phyloP scores from a whole-genome alignment of 805 yeast species.

The Ogataea pignaliae region DNA sequence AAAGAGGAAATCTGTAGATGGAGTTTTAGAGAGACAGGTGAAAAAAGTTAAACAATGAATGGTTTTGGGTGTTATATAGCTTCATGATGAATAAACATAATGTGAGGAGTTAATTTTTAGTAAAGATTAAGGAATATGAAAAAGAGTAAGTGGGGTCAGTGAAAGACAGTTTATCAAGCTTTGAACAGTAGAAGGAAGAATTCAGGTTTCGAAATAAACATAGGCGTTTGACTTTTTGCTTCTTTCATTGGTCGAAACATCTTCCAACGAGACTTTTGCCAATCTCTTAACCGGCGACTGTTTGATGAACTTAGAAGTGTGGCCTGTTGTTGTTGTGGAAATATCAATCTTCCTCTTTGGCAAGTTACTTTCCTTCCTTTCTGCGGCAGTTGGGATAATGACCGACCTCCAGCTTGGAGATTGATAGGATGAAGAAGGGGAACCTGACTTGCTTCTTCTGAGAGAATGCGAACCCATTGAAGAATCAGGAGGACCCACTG shows the following conservation, averaged over 20 bases:
- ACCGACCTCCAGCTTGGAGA: not conserved
- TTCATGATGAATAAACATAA: not conserved
- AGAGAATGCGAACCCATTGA: not conserved
- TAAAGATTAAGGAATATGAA: too few relatives aligned
- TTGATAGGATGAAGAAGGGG: not conserved
- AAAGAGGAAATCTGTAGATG: conserved; percentile 13
- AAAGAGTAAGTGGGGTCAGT: too few relatives aligned
- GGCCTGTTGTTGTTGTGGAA: too few relatives aligned
- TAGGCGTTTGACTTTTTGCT: conserved; percentile 13
- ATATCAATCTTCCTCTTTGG: too few relatives aligned
- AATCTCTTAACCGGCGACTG: not conserved
- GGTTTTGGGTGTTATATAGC: not conserved
- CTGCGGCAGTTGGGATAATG: not conserved
- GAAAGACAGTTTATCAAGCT: too few relatives aligned
- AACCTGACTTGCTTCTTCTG: not conserved
- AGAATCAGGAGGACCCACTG: too few relatives aligned
- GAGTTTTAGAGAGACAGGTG: conserved; percentile 14
- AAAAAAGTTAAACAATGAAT: conserved; percentile 10
- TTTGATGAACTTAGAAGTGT: too few relatives aligned
- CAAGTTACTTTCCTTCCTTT: too few relatives aligned
- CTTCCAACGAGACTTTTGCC: not conserved
- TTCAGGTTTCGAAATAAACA: conserved; percentile 2
- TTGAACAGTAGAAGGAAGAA: not conserved
- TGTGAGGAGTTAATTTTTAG: not conserved
- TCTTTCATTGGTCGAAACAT: not conserved